These are phyloP conservation scores for Boletus sp. DNA, from an alignment of 1,284 basidiomycete species.

Conservation along the genomic window DNA sequence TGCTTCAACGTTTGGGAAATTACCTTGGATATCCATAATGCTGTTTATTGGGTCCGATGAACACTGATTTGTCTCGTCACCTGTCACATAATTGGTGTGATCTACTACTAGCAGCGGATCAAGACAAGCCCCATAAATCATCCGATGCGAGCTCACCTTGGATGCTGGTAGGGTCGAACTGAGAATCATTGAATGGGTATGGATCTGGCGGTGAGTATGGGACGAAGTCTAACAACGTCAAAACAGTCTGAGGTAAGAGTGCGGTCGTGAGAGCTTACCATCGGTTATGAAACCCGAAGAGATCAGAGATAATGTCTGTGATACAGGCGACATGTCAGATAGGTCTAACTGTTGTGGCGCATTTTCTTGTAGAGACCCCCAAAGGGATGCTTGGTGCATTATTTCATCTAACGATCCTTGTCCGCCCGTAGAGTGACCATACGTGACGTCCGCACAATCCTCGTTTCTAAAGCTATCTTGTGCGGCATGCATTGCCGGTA, in stretches of 20 bases:
- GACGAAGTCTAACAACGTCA: not conserved
- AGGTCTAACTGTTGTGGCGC: not conserved
- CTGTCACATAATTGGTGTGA: not conserved
- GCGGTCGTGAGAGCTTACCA: not conserved
- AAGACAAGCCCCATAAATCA: not conserved
- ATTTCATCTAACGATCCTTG: not conserved
- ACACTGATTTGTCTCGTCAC: not conserved
- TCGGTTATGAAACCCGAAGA: not conserved
- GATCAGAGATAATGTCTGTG: not conserved
- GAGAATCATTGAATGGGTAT: not conserved
- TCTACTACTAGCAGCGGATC: not conserved
- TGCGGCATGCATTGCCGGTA: not conserved
- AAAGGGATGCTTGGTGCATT: not conserved
- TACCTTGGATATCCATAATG: not conserved
- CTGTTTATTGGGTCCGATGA: not conserved
- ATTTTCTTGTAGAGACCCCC: not conserved
- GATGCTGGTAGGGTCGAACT: not conserved
- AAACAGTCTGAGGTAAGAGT: not conserved
- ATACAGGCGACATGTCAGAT: not conserved
- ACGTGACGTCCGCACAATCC: not conserved
- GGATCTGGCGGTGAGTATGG: not conserved
- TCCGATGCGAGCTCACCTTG: not conserved
- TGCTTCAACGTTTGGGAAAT: not conserved
- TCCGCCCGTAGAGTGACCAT: not conserved
- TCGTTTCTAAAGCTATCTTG: not conserved